Evolutionary conservation across 1,284 basidiomycete genomes (phyloP), one percentile per base, ranked within the genome.

Genomic region (Clitocybe nebularis): DNA sequence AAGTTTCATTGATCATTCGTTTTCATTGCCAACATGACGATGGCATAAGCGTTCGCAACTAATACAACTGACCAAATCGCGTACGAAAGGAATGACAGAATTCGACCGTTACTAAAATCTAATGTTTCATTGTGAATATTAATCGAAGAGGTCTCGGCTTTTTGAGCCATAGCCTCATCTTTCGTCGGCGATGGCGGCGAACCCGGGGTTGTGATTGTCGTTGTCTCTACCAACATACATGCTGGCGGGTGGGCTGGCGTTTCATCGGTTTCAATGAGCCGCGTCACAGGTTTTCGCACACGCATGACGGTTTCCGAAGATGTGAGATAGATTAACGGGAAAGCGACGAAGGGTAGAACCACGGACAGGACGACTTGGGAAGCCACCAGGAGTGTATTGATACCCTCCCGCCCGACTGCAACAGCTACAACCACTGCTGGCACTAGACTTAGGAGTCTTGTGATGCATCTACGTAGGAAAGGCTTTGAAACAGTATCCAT

Each of bases 351-450:
- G 0, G 94, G 95, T n/a, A 98, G 77, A 3, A 93, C 81, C 55
- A 98, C 79, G 28, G 85, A 87, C 16, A 99, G 75, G 7, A 85
- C 77, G 39, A 95, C 93, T 65, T 98, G 95, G 9, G 84, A 92
- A 1, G 79, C 84, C 36, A 97, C 86, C 10, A 99, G 78, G 42
- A 98, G 77, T 1, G 76, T 67, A 60, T 90, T 81, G 47, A 98
- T 75, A 1, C 94, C 95, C 2, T 63, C 53, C 35, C 79, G 70
- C 0, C 95, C 95, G 5, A 89, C 71, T 0, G 81, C 74, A 7
- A 83, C 67, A 0, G 93, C 90, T 25, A 97, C 86, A 2, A 78
- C 70, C 57, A 93, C 76, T 7, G 90, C 84, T 1, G 95, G 95
- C 11, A 96, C 70, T 25, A 98, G 79, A 3, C 89, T 84, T 14